Evolutionary conservation across 768 basidiomycete species (phyloP).

Genomic region (Macrolepiota albuminosa): DNA sequence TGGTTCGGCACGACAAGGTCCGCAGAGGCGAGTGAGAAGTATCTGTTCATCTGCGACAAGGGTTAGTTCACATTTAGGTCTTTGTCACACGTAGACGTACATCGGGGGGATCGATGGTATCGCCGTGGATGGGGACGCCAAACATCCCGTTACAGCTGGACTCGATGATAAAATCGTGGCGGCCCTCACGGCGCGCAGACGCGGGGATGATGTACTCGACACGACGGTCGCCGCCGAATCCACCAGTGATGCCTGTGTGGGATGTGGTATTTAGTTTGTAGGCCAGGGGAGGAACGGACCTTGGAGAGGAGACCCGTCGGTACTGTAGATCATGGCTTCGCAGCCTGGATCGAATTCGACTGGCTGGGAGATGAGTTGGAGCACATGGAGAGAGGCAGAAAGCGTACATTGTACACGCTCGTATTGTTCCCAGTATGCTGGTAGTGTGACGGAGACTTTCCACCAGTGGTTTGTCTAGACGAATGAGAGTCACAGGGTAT

Average conservation of each 20-base stretch:
- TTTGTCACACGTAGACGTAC: constrained; percentile 32
- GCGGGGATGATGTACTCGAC: constrained; percentile 91
- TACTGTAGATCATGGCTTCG: constrained; percentile 88
- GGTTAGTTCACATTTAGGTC: neutral
- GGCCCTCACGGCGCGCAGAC: constrained; percentile 57
- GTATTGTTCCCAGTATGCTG: constrained; percentile 73
- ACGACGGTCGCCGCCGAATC: constrained; percentile 77
- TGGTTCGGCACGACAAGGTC: constrained; percentile 95
- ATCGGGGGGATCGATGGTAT: constrained; percentile 83
- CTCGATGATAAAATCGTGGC: constrained; percentile 69
- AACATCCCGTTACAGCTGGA: constrained; percentile 96
- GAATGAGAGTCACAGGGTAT: neutral
- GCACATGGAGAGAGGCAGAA: neutral
- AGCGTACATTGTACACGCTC: constrained; percentile 80
- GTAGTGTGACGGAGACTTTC: constrained; percentile 80
- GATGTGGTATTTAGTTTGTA: neutral
- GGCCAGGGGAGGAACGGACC: constrained; percentile 33
- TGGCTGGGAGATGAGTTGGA: constrained; percentile 20
- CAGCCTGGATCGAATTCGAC: constrained; percentile 97
- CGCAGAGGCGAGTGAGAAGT: constrained; percentile 69
- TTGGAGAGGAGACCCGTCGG: constrained; percentile 76
- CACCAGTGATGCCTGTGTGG: constrained; percentile 80
- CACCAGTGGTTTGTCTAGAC: constrained; percentile 92
- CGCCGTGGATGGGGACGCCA: constrained; percentile 77
- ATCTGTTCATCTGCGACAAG: constrained; percentile 57